phyloP scores from a whole-genome alignment of 305 asterid species.

The Plantago coronopus region DNA sequence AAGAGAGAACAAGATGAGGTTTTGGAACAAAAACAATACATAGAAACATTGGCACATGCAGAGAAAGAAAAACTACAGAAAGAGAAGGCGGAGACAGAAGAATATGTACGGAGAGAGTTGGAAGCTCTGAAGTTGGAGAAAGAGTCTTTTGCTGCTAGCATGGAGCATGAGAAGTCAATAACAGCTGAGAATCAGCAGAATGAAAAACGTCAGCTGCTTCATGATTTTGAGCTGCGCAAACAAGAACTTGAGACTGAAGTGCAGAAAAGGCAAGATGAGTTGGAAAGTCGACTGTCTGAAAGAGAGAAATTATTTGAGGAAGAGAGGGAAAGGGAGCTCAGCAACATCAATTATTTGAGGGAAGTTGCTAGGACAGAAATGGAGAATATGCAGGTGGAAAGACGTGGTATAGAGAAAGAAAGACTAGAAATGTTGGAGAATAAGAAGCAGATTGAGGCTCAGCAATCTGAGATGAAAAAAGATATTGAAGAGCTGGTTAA shows the following conservation, averaged over 20 bases:
- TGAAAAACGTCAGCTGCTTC: conserved; percentile 55
- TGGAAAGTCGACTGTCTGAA: conserved; percentile 54
- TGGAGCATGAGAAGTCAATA: conserved; percentile 74
- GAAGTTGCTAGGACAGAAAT: conserved; percentile 74
- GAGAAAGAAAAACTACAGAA: conserved; percentile 72
- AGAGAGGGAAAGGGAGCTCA: conserved; percentile 52
- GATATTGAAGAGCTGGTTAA: conserved; percentile 84
- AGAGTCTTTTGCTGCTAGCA: conserved; percentile 71
- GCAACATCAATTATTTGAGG: conserved; percentile 57
- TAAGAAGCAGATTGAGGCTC: conserved; percentile 72
- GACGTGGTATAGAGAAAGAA: conserved; percentile 61
- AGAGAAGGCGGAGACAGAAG: conserved; percentile 70
- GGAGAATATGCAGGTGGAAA: conserved; percentile 81
- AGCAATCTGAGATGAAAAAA: conserved; percentile 70
- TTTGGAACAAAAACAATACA: conserved; percentile 42
- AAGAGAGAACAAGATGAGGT: conserved; percentile 61
- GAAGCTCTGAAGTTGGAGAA: conserved; percentile 70
- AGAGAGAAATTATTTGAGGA: conserved; percentile 64
- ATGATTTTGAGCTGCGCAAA: conserved; percentile 67
- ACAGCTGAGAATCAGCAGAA: conserved; percentile 51
- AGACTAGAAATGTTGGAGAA: conserved; percentile 57
- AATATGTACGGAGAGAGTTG: conserved; percentile 60
- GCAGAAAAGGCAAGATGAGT: conserved; percentile 66
- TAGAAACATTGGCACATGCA: conserved; percentile 50
- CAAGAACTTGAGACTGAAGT: conserved; percentile 64